Base-by-base conservation (phyloP, 306 rosid species). In the Pyrus pyrifolia region DNA sequence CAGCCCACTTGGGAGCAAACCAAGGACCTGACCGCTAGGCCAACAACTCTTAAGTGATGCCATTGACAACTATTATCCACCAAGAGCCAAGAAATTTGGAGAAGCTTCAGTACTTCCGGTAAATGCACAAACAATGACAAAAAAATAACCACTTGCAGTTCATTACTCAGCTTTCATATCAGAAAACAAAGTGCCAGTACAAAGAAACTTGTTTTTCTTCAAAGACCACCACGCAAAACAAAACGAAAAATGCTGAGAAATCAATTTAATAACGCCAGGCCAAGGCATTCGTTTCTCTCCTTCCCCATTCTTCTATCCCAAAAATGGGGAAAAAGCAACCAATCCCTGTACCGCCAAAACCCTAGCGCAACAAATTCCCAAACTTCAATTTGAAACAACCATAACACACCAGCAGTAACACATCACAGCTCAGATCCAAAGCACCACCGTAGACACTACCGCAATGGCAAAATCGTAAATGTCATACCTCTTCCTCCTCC, bases 401-500 rank as follows among this genome's bases (percentile, higher is more conserved):
- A 12, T 61, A 59, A 27, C 18, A 31, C 57, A 23, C 22, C 23
- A 58, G 29, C 31, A 2, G 62, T 18, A 21, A 59, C 76, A 45
- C 65, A 46, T 29, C 15, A 11, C 27, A 33, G 22, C 64, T 23
- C 75, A 76, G 82, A 78, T 78, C 85, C 88, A 61, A 15, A 11
- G 5, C 44, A 8, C 74, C 11, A 21, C 35, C 9, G 58, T 12
- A 55, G 9, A 17, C 44, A 18, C 21, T 62, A 4, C 19, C 11
- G 9, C 52, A 3, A 76, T 5, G 58, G 70, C 76, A n/a, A 12
- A 53, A 60, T 3, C 42, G 45, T 1, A 44, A 74, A 55, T 40
- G 66, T 15, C 5, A 2, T 21, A 91, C 96, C 91, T 84, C 88
- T 15, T 86, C 90, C 18, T 88, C 95, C 1, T 86, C 78, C 46